Evolutionary conservation across 2,329 filamentous ascomycete genomes (phyloP), one percentile per base, ranked within the genome.

Genomic region (Hirsutella minnesotensis): DNA sequence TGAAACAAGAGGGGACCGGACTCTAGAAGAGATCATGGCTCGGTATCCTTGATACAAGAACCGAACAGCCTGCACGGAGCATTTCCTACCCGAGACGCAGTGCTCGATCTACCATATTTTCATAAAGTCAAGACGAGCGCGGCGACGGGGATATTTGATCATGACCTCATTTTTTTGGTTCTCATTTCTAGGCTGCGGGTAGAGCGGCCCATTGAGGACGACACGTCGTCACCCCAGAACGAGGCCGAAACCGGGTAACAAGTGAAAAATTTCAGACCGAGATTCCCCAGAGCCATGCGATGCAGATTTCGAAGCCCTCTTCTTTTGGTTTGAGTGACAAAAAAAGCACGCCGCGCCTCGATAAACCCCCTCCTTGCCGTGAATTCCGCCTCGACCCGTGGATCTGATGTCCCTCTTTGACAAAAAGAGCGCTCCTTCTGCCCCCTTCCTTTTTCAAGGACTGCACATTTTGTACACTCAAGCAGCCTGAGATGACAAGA

Each of bases 331-430:
- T 55, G 48, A 55, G 51, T 16, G 33, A 18, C n/a, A 35, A 35
- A 62, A 60, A 59, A 59, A 60, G 57, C 56, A 62, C 56, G 58
- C 59, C 56, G 56, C 57, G 59, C 59, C 56, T 56, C 59, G 53
- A 54, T 57, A 53, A 50, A 55, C 56, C 56, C 33, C 33, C 16
- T 8, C 18, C 18, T 35, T 18, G 13, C 33, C 24, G 24, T 27
- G 24, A 27, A 24, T 46, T 42, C 19, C 37, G 31, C 27, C 22
- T 13, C 18, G 27, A 38, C 46, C 30, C 43, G 39, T 47, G 44
- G 45, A 41, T 39, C 15, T 39, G 35, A 36, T 27, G 24, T 27
- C 12, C 24, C 12, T 27, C 12, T 12, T 12, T 27, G 24, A 27
- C 24, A 27, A 27, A 27, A 27, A 27, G 24, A 7, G 24, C 24